Percentiles rank a stretch among this genome's conserved stretches.
These are phyloP conservation scores for Umbelopsis sp. DNA, from an alignment of 371 early-diverging fungal genomes.

Conservation along the genomic window DNA sequence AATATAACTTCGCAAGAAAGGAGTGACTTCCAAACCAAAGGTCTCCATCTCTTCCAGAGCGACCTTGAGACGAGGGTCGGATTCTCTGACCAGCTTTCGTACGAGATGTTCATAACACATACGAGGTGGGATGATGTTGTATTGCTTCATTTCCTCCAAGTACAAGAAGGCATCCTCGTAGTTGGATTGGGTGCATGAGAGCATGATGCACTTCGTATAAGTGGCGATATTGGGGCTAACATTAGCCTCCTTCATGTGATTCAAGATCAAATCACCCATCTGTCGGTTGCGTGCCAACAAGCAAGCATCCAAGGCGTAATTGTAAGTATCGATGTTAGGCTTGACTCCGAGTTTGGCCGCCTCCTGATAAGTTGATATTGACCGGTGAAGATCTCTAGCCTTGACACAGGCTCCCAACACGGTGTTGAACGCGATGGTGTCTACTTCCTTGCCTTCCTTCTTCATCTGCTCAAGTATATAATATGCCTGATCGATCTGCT, in stretches of 20 bases:
- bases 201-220: constrained; percentile 61
- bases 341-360: constrained; percentile 51
- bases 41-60: constrained; percentile 77
- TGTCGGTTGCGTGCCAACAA: constrained; percentile 50
- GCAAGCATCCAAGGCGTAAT: constrained; percentile 64
- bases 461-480: constrained; percentile 54
- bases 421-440: constrained; percentile 67
- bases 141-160: constrained; percentile 77
- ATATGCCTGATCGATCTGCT: constrained; percentile 54
- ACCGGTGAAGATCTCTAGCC: constrained; percentile 53
- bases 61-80: constrained; percentile 69
- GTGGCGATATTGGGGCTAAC: constrained; percentile 61
- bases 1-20: constrained; percentile 34
- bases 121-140: constrained; percentile 66
- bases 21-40: constrained; percentile 55
- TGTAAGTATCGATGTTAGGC: constrained; percentile 67
- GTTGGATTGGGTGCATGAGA: constrained; percentile 55
- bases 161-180: constrained; percentile 81
- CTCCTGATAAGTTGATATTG: constrained; percentile 55
- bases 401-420: constrained; percentile 62
- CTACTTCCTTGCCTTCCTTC: constrained; percentile 50
- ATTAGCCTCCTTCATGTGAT: constrained; percentile 56
- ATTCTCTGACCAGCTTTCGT: constrained; percentile 62
- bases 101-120: constrained; percentile 58
- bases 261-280: constrained; percentile 60